Conservation (phyloP, 805 yeast species). For the Candida manassasensis region DNA sequence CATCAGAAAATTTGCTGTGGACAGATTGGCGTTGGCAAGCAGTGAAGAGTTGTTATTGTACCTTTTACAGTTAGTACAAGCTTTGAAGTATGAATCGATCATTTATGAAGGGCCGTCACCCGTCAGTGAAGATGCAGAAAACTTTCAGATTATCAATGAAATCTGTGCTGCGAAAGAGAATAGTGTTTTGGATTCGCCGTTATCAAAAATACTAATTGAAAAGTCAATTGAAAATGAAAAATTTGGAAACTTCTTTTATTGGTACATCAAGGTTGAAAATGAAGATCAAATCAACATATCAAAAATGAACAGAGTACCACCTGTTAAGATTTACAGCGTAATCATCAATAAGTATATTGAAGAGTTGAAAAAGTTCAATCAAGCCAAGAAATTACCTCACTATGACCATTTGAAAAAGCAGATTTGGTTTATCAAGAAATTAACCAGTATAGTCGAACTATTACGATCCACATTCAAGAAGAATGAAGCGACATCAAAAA, state of each 20-base stretch:
- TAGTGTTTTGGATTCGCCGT: slow-evolving; percentile 45
- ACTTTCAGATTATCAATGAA: slow-evolving; percentile 15
- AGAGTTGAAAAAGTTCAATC: slow-evolving; percentile 24
- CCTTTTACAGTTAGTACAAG: slow-evolving; percentile 85
- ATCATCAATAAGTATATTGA: slow-evolving; percentile 40
- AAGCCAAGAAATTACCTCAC: slow-evolving; percentile 24
- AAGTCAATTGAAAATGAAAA: slow-evolving; percentile 61
- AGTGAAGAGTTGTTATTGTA: slow-evolving; percentile 79
- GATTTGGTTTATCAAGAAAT: slow-evolving; percentile 59
- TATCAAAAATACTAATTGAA: slow-evolving; percentile 70
- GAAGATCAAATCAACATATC: slow-evolving; percentile 47
- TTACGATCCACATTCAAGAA: slow-evolving; percentile 48
- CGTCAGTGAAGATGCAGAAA: slow-evolving; percentile 8
- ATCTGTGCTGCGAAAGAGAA: slow-evolving; percentile 13
- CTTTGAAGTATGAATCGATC: slow-evolving; percentile 69
- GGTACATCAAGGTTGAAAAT: slow-evolving; percentile 88
- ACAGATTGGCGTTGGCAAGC: slow-evolving; percentile 68
- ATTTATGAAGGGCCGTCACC: slow-evolving; percentile 15
- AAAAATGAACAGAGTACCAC: neutral
- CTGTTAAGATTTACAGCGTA: slow-evolving; percentile 26
- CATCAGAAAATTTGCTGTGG: slow-evolving; percentile 84
- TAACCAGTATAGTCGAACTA: slow-evolving; percentile 61
- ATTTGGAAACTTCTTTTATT: slow-evolving; percentile 79
- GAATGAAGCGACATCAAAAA: slow-evolving; percentile 75
- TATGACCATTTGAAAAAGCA: slow-evolving; percentile 50